phyloP scores from a whole-genome alignment of 345 rosid species.

The Salix viminalis region DNA sequence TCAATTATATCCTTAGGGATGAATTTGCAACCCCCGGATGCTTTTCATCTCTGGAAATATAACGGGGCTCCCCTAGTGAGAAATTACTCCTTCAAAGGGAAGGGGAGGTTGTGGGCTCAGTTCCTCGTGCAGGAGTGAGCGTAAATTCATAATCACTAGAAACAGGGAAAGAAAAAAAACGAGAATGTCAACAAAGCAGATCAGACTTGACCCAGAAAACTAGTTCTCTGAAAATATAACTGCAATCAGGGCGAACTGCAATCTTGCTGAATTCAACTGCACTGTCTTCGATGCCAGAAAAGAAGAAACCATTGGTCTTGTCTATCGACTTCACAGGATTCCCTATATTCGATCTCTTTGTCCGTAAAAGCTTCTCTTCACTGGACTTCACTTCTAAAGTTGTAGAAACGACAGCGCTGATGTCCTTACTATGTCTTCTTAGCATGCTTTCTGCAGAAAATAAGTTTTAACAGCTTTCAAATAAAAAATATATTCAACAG shows the following conservation, averaged over 20 bases:
- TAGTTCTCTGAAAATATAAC: neutral
- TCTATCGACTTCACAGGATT: conserved; percentile 76
- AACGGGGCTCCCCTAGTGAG: too few species aligned
- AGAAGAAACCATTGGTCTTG: conserved; percentile 82
- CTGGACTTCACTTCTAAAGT: conserved; percentile 37
- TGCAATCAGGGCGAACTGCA: conserved; percentile 34
- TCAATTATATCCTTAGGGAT: too few species aligned
- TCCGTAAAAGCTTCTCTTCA: conserved; percentile 41
- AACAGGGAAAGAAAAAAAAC: too few species aligned
- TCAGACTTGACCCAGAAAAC: too few species aligned
- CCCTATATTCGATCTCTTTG: conserved; percentile 67
- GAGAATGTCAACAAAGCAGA: too few species aligned
- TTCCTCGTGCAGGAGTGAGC: too few species aligned
- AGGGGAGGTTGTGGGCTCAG: too few species aligned
- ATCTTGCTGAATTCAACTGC: conserved; percentile 93
- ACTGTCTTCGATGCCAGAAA: conserved; percentile 67
- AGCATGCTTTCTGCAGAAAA: conserved; percentile 67
- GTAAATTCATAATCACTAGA: too few species aligned
- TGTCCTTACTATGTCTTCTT: conserved; percentile 66
- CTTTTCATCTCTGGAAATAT: too few species aligned
- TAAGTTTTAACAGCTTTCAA: conserved; percentile 5
- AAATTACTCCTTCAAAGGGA: too few species aligned
- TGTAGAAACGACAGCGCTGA: conserved; percentile 61
- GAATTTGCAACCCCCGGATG: too few species aligned
- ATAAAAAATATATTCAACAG: neutral